Percentiles rank a stretch among this genome's conserved stretches.
Evolutionary conservation across 805 yeast species (phyloP).

Genomic region (Debaryomyces prosopidis): DNA sequence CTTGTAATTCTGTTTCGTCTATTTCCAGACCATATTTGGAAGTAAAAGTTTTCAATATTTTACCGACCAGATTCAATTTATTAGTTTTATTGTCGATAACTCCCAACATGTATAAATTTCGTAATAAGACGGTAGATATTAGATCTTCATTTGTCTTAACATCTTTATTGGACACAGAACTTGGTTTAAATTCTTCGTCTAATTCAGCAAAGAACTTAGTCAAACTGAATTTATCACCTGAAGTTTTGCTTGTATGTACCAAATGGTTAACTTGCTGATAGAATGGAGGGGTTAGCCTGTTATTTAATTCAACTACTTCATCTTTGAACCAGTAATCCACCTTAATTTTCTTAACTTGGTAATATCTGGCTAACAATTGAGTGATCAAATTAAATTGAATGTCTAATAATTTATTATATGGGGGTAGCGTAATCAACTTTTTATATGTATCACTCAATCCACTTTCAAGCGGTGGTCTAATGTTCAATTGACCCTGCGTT

Average conservation of each 20-base stretch:
- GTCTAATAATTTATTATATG: constrained; percentile 53
- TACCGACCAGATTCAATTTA: constrained; percentile 54
- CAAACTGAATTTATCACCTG: constrained; percentile 25
- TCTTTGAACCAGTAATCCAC: constrained; percentile 57
- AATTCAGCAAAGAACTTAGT: constrained; percentile 20
- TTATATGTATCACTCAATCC: constrained; percentile 59
- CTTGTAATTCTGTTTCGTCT: constrained; percentile 29
- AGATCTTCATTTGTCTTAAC: constrained; percentile 52
- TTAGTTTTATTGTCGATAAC: constrained; percentile 45
- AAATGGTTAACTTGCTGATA: constrained; percentile 36
- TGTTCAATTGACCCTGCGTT: constrained; percentile 59
- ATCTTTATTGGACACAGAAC: constrained; percentile 18
- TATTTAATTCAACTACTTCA: constrained; percentile 43
- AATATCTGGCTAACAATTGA: constrained; percentile 76
- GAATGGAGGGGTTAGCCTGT: constrained; percentile 55
- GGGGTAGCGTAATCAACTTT: constrained; percentile 47
- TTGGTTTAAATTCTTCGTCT: constrained; percentile 15
- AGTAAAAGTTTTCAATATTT: constrained; percentile 38
- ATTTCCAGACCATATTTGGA: constrained; percentile 14
- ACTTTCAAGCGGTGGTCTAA: constrained; percentile 68
- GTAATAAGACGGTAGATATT: constrained; percentile 53
- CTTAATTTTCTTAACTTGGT: constrained; percentile 68
- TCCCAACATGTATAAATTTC: constrained; percentile 54
- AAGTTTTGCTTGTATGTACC: constrained; percentile 11
- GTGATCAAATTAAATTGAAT: constrained; percentile 68